Evolutionary conservation across 768 basidiomycete species (phyloP), one percentile per base, ranked within the genome.

Genomic region (Holtermanniella nyarrowii): DNA sequence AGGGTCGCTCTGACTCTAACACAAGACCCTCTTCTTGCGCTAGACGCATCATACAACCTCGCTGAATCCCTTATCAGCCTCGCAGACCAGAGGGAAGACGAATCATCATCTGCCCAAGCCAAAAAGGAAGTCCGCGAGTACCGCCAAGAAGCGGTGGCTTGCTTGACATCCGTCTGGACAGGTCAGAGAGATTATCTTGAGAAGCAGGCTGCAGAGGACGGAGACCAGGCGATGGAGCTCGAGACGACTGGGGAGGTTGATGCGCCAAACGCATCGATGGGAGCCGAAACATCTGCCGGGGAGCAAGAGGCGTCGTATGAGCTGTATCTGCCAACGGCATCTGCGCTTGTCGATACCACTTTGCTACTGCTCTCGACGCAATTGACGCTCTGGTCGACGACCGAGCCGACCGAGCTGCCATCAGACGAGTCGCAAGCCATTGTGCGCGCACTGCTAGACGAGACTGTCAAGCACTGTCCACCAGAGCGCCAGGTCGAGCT

Each of bases 21-120:
- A 11, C 50, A 61, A 18, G 56, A 58, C 12, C 54, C 61, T 5
- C 48, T 66, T 4, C 59, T 72, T 3, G 62, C 53, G 1, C 50
- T 66, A 26, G 70, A 72, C 49, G 58, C 60, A 1, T 58, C 48
- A 10, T 72, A 58, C 57, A 72, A 72, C 40, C 58, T 69, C 18
- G 61, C 69, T 23, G 57, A 63, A 47, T 51, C 67, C 3, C 53
- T 59, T 7, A 49, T 62, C 23, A 53, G 52, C 4, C 49, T 69
- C 3, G 65, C 69, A 16, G 68, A 70, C 46, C 42, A 66, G 22
- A 45, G 60, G 13, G 69, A 71, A 26, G 69, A 71, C 20, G 37
- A 44, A 25, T 41, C 64, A 1, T 58, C 49, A 5, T 47, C 55
- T 27, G 14, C 25, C 0, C 42, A 50, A 25, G 27, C 31, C 4